Base-by-base conservation (phyloP, 164 flowering plant genomes). In the Tetrastigma voinierianum region DNA sequence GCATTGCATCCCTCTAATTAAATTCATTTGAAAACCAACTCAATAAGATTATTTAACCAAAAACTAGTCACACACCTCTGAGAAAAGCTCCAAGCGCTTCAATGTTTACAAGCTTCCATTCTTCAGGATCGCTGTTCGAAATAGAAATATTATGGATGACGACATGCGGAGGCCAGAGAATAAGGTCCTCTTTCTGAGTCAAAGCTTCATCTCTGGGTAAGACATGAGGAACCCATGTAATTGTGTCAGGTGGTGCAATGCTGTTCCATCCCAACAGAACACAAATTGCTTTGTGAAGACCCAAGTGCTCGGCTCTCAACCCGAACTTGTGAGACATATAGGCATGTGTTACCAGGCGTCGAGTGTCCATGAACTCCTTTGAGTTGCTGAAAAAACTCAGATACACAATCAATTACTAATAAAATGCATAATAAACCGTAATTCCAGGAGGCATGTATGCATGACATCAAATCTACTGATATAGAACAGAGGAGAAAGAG, bases 141-240 rank as follows among this genome's bases (percentile, higher is more conserved):
- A 70, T 40, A 19, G 80, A 74, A 60, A 63, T 61, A 56, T 77
- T 74, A 55, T 70, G 81, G 66, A 80, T 49, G 51, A 80, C 48
- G 46, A 77, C 32, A 8, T 75, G 15, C 1, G 84, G 84, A 73
- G 84, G 84, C 84, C 84, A 80, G 47, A 78, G 71, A 16, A 80
- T 72, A 48, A 80, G 69, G 61, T 80, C 81, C 64, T 77, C 81
- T 73, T 75, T 77, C 76, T 75, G 77, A 43, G 79, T 67, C 52
- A 73, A 24, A 56, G 81, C 84, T 51, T 77, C 75, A 12, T 45
- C 71, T 40, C 59, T n/a, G 25, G 79, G 60, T 48, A 80, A 54
- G 46, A 67, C 65, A 25, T 72, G 57, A 4, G 79, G 79, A 48
- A 61, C 70, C 77, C 79, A 77, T n/a, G 68, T 77, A 18, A 65